A percentile compares a stretch with the other conserved stretches of the same genome.
These are phyloP conservation scores for Termitomyces sp. DNA, from an alignment of 768 basidiomycete genomes.

Conservation along the genomic window DNA sequence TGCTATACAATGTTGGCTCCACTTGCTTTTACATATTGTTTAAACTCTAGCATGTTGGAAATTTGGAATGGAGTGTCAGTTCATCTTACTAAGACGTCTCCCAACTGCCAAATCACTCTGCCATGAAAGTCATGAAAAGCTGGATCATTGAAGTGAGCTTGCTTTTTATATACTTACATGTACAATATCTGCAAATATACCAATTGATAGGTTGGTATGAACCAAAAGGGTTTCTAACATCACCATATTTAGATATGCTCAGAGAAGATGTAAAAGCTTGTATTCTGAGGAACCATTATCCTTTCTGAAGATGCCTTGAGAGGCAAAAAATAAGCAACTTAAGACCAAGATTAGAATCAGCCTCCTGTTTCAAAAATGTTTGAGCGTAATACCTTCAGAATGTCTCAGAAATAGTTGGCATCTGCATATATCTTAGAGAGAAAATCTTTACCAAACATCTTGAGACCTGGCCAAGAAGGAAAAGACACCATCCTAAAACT, in stretches of 20 bases:
- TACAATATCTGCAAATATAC: slow-evolving; percentile 25
- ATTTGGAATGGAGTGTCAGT: too few relatives aligned
- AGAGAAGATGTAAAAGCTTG: slow-evolving; percentile 20
- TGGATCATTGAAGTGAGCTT: too few relatives aligned
- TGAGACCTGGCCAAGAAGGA: slow-evolving; percentile 28
- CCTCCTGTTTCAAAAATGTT: background rate
- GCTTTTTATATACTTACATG: too few relatives aligned
- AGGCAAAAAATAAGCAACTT: background rate
- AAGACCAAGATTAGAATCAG: background rate
- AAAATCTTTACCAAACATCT: slow-evolving; percentile 23
- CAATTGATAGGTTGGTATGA: slow-evolving; percentile 26
- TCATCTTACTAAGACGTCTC: background rate
- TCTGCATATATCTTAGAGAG: slow-evolving; percentile 24
- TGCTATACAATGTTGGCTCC: too few relatives aligned
- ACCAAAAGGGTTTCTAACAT: slow-evolving; percentile 27
- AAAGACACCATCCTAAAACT: slow-evolving; percentile 17
- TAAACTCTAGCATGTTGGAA: too few relatives aligned
- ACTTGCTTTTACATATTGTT: too few relatives aligned
- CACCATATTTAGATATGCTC: slow-evolving; percentile 27
- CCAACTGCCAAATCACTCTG: background rate
- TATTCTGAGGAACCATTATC: slow-evolving; percentile 21
- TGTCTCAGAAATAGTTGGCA: slow-evolving; percentile 27
- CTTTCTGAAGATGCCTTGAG: background rate
- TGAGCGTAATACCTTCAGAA: slow-evolving; percentile 27
- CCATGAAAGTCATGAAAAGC: background rate